Conservation (phyloP, 108 stramenopile species). For the Nannochloropsis gaditana region DNA sequence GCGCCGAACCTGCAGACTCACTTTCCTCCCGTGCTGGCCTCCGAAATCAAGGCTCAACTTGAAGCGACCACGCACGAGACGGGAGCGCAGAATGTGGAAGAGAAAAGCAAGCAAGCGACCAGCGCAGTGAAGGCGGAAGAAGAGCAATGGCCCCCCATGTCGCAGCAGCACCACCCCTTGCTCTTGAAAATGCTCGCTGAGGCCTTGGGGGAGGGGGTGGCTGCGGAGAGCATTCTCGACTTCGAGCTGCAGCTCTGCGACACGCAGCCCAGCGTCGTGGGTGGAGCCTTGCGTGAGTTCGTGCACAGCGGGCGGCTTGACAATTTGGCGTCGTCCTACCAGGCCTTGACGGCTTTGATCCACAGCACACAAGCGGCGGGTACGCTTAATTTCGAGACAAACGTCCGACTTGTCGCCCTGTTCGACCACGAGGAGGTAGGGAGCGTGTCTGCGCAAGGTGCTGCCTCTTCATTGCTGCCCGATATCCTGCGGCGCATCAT, state of each 20-base stretch:
- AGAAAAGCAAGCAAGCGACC: conserved; percentile 43
- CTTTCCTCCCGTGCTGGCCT: conserved; percentile 77
- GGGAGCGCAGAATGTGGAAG: conserved; percentile 39
- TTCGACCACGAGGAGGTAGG: conserved; percentile 99
- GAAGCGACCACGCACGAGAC: conserved; percentile 50
- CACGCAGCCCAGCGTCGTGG: conserved; percentile 73
- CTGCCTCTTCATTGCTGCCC: conserved; percentile 61
- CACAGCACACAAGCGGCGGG: background rate
- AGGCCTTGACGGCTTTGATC: conserved; percentile 22
- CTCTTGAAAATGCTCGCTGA: conserved; percentile 68
- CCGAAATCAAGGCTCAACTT: conserved; percentile 62
- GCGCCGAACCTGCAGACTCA: conserved; percentile 85
- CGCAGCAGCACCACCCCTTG: conserved; percentile 72
- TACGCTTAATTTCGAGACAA: conserved; percentile 54
- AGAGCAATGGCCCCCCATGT: background rate
- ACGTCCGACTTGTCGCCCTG: conserved; percentile 74
- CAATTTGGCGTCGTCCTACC: conserved; percentile 86
- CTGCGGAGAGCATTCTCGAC: conserved; percentile 65
- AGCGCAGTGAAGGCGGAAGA: background rate
- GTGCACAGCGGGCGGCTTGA: conserved; percentile 84
- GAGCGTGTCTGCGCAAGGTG: conserved; percentile 53
- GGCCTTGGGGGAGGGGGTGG: conserved; percentile 50
- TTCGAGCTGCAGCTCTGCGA: conserved; percentile 88
- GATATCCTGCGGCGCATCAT: conserved; percentile 70
- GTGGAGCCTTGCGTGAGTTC: conserved; percentile 79